These are phyloP conservation scores for Fusarium foetens DNA, from an alignment of 2,329 filamentous ascomycete species.

Conservation along the genomic window DNA sequence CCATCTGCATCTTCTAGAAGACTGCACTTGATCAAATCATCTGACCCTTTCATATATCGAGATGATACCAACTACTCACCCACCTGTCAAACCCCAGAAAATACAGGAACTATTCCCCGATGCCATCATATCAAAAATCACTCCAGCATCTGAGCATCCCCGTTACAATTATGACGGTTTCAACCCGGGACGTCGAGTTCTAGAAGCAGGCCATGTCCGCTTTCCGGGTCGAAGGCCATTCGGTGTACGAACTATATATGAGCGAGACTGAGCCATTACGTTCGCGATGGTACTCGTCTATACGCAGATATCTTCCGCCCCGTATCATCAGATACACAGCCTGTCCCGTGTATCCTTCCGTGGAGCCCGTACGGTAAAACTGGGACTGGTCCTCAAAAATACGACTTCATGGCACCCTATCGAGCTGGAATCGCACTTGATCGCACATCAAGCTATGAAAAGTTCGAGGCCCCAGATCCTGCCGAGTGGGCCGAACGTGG, in stretches of 20 bases:
- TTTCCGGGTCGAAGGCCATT: not conserved
- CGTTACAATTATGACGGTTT: not conserved
- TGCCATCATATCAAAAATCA: not conserved
- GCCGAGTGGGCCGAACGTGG: constrained; percentile 6
- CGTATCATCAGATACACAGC: not conserved
- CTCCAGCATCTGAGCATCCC: not conserved
- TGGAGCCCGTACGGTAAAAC: constrained; percentile 21
- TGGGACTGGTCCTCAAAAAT: not conserved
- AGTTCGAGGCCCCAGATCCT: constrained; percentile 21
- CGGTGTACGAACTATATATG: not conserved
- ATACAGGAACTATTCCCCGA: not conserved
- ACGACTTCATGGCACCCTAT: constrained; percentile 12
- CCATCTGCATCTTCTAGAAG: not conserved
- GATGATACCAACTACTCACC: not conserved
- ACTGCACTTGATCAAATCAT: fast-evolving
- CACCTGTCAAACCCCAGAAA: fast-evolving
- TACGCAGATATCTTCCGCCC: constrained; percentile 22
- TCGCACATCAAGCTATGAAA: constrained; percentile 8
- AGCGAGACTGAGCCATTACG: not conserved
- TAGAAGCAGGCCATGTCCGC: not conserved
- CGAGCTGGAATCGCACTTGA: not conserved
- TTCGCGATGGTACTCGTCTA: constrained; percentile 12
- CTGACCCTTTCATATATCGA: fast-evolving
- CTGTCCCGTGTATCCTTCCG: constrained; percentile 5
- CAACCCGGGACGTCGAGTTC: not conserved